A percentile compares a stretch with the other conserved stretches of the same genome.
phyloP scores from a whole-genome alignment of 2,329 filamentous ascomycete species.

The Fusarium sp. region DNA sequence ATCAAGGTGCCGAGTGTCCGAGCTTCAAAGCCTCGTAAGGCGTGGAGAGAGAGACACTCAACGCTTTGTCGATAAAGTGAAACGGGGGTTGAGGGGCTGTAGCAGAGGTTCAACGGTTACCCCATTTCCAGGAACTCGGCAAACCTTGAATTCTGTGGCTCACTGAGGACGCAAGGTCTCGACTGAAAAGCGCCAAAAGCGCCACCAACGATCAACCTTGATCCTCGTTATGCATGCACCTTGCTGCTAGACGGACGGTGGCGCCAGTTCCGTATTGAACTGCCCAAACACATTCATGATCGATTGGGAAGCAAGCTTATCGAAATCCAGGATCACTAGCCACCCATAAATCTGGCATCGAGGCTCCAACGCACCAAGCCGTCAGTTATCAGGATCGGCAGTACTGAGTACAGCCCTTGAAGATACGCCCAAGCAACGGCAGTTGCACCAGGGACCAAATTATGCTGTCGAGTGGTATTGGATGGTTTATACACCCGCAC shows the following conservation, averaged over 20 bases:
- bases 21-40: background rate
- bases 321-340: background rate
- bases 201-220: conserved; percentile 23
- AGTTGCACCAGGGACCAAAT: background rate
- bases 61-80: conserved; percentile 2
- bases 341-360: background rate
- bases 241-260: conserved; percentile 7
- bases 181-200: conserved; percentile 17
- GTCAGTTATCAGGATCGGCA: conserved; percentile 21
- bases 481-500: background rate
- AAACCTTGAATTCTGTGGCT: conserved; percentile 21
- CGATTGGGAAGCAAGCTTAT: background rate
- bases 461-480: background rate
- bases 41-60: background rate
- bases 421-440: conserved; percentile 5
- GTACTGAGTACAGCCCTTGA: background rate
- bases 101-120: conserved; percentile 20
- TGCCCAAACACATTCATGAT: background rate
- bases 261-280: conserved; percentile 5
- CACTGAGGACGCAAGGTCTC: conserved; percentile 1
- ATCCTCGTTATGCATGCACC: conserved; percentile 13
- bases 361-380: background rate
- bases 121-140: conserved; percentile 15
- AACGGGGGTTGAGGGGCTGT: conserved; percentile 1
- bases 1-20: background rate